Base-by-base conservation (phyloP, 805 yeast species). In the Candida koratica region DNA sequence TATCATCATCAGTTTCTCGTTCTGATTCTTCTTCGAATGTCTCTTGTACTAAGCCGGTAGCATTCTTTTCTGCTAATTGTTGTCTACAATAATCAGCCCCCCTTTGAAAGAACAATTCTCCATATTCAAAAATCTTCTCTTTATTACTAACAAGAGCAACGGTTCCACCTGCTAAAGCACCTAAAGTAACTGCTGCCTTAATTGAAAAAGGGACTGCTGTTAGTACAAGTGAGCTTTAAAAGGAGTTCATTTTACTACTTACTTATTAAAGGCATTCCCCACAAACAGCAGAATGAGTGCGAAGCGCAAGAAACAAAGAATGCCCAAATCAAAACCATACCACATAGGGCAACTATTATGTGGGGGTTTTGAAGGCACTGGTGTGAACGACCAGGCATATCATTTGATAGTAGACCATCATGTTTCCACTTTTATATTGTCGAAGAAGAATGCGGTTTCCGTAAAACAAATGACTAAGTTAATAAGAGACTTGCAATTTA, bases 301-400 rank as follows among this genome's bases (percentile, higher is more conserved):
- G 28, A 25, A 29, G 18, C 18, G 7, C 23, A 15, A 19, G 32
- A 29, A 18, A 9, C 32, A 29, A 29, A 25, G 13, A 17, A 9
- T 14, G 20, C 25, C 14, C 15, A 28, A 29, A 11, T 25, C 28
- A 20, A 29, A 18, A 19, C 32, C 32, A 7, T 29, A 29, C 25
- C 32, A 29, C 14, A 5, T 53, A 39, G 84, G 84, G 18, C 79
- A 73, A 52, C 67, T 77, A 32, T 58, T 78, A 25, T 62, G 78
- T 51, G 80, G 76, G 6, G 84, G 84, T 12, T 77, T 77, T 46
- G 71, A 71, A 42, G 82, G 81, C 3, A 61, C 73, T 15, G 60
- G 63, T 6, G 74, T 77, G 8, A 71, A 77, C 0, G 64, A 69
- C 4, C 79, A 77, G 43, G 77, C 78, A 6, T 58, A 64, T 32